phyloP scores from a whole-genome alignment of 306 rosid species.

The Cicer arietinum region DNA sequence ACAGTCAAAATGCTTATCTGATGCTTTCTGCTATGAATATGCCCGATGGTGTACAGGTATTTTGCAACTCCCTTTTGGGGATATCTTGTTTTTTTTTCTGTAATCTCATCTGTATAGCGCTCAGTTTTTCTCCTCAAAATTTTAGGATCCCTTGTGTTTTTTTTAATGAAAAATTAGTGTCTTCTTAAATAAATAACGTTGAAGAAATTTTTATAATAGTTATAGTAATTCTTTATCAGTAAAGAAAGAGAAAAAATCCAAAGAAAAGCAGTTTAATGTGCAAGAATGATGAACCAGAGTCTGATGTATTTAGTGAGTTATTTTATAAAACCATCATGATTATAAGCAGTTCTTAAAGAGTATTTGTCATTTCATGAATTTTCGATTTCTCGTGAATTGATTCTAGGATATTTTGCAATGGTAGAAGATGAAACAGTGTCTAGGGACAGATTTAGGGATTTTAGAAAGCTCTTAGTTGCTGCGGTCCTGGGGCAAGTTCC shows the following conservation, averaged over 20 bases:
- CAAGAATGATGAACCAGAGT: not conserved
- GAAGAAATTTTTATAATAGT: not conserved
- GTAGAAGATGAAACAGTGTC: not conserved
- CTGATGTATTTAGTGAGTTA: not conserved
- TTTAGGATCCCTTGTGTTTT: not conserved
- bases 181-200: not conserved
- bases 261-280: not conserved
- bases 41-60: conserved; percentile 97
- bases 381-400: not conserved
- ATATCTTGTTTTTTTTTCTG: conserved; percentile 17
- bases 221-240: not conserved
- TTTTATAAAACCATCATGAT: not conserved
- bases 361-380: not conserved
- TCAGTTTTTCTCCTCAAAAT: not conserved
- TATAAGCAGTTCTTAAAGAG: conserved; percentile 4
- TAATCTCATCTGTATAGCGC: not conserved
- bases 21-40: conserved; percentile 98
- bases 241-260: not conserved
- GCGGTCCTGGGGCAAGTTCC: not conserved
- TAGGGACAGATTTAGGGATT: not conserved
- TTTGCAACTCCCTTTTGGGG: not conserved
- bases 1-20: conserved; percentile 77
- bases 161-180: not conserved
- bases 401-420: conserved; percentile 19
- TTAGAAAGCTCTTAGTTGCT: conserved; percentile 9